Percentiles rank a stretch among this genome's conserved stretches.
phyloP scores from a whole-genome alignment of 2,329 filamentous ascomycete genomes.

The Sporothrix inflata region DNA sequence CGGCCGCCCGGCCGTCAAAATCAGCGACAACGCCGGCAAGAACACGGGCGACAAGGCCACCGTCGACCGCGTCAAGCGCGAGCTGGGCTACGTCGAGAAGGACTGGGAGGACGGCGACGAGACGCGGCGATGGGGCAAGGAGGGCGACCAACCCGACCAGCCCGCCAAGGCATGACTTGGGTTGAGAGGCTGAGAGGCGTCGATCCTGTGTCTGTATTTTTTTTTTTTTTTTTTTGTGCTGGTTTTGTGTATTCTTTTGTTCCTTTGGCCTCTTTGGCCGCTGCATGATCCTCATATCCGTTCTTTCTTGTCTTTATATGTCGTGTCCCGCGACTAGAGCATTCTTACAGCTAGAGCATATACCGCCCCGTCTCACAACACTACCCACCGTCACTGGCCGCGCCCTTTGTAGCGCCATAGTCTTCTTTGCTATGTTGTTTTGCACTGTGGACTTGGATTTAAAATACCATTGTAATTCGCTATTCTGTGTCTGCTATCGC shows the following conservation, averaged over 20 bases:
- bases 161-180: conserved; percentile 13
- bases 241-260: background rate
- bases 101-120: conserved; percentile 85
- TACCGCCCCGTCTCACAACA: background rate
- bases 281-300: background rate
- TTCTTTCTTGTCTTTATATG: background rate
- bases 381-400: background rate
- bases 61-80: conserved; percentile 80
- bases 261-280: background rate
- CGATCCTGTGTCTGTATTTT: background rate
- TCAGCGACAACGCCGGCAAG: conserved; percentile 89
- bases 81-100: conserved; percentile 84
- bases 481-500: background rate
- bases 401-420: background rate
- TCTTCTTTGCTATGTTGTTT: background rate
- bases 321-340: conserved; percentile 11
- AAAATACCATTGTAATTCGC: background rate
- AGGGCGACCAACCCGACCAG: conserved; percentile 39
- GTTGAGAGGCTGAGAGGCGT: background rate
- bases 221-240: background rate
- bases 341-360: conserved; percentile 9
- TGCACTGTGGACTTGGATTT: background rate
- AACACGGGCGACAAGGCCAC: conserved; percentile 86
- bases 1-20: conserved; percentile 84
- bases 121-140: conserved; percentile 75